Evolutionary conservation across 768 basidiomycete species (phyloP).

Genomic region (Trametes punicea): DNA sequence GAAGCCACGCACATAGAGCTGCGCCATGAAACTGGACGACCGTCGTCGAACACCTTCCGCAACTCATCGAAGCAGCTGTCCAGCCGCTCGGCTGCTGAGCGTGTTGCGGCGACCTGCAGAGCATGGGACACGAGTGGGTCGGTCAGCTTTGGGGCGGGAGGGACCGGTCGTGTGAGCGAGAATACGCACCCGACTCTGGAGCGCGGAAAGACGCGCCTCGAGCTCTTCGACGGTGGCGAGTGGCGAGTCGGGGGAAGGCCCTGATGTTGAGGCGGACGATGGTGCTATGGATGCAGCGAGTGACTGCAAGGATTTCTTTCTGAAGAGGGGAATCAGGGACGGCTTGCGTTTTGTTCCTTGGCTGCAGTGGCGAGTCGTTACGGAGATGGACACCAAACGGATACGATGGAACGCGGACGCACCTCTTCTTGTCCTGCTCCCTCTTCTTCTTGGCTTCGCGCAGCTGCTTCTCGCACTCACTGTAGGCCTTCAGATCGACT

Average conservation of each 20-base stretch:
- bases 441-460: slow-evolving; percentile 7
- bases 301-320: not conserved
- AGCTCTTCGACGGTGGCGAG: slow-evolving; percentile 6
- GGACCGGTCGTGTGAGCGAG: not conserved
- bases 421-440: slow-evolving; percentile 7
- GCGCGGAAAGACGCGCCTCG: slow-evolving; percentile 2
- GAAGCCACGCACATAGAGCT: slow-evolving; percentile 9
- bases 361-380: not conserved
- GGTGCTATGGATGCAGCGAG: not conserved
- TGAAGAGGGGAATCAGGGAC: slow-evolving; percentile 1
- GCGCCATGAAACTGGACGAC: slow-evolving; percentile 18
- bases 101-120: slow-evolving; percentile 9
- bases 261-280: not conserved
- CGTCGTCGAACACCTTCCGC: slow-evolving; percentile 14
- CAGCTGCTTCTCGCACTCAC: slow-evolving; percentile 13
- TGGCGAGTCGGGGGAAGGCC: not conserved
- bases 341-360: slow-evolving; percentile 9
- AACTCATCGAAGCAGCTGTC: slow-evolving; percentile 19
- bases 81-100: slow-evolving; percentile 10
- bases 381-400: not conserved
- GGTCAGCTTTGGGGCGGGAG: not conserved
- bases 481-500: slow-evolving; percentile 6
- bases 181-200: slow-evolving; percentile 11
- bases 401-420: not conserved
- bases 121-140: not conserved